Evolutionary conservation across 2,329 filamentous ascomycete genomes (phyloP).

Genomic region (Colletotrichum graminicola): DNA sequence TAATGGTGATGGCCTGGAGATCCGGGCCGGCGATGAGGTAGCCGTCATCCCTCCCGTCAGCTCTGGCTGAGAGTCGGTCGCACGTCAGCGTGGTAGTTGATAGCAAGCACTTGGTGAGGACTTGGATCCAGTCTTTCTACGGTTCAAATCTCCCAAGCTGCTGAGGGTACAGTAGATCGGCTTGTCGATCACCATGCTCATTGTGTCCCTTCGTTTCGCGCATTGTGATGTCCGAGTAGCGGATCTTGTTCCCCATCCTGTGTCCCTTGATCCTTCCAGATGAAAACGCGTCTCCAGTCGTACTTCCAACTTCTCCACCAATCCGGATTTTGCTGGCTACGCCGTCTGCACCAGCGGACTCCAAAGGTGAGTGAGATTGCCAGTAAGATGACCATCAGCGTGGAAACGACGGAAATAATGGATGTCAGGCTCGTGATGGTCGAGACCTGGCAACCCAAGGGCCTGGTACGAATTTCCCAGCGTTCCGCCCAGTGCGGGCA

Average conservation of each 20-base stretch:
- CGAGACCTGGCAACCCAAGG: slow-evolving; percentile 57
- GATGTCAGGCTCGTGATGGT: slow-evolving; percentile 56
- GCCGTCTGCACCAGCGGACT: slow-evolving; percentile 36
- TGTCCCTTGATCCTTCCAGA: neutral
- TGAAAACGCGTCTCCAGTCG: slow-evolving; percentile 9
- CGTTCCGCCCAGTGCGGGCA: slow-evolving; percentile 64
- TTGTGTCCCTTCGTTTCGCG: neutral
- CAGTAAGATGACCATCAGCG: slow-evolving; percentile 47
- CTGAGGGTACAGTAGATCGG: neutral
- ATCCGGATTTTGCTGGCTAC: slow-evolving; percentile 30
- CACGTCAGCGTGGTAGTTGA: neutral
- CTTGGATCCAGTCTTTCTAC: slow-evolving; percentile 23
- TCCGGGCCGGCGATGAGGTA: slow-evolving; percentile 83
- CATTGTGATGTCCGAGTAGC: slow-evolving; percentile 40
- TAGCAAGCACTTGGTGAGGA: slow-evolving; percentile 22
- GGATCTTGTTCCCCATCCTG: slow-evolving; percentile 41
- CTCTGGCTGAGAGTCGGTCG: slow-evolving; percentile 70
- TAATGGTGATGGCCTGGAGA: slow-evolving; percentile 59
- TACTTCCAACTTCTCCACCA: slow-evolving; percentile 45
- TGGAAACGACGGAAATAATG: slow-evolving; percentile 51
- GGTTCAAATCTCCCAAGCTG: slow-evolving; percentile 18
- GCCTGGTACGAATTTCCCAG: slow-evolving; percentile 56
- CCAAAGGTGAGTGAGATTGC: slow-evolving; percentile 42
- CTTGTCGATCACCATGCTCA: neutral
- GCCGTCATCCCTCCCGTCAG: slow-evolving; percentile 91